Base-by-base conservation (phyloP, 345 rosid genomes). In the Adansonia digitata region DNA sequence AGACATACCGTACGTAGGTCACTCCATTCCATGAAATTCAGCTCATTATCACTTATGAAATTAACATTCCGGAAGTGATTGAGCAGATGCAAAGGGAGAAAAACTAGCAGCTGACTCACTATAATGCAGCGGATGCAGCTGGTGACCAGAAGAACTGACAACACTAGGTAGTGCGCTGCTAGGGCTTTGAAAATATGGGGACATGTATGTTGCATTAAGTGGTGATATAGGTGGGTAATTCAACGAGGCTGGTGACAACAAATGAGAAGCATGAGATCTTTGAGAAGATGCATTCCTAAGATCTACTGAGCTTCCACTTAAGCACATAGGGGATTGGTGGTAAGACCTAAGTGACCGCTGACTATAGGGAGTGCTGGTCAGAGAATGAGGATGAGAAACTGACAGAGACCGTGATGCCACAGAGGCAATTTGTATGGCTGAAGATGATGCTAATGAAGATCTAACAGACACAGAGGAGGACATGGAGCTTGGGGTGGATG, bases 81-180 rank as follows among this genome's bases (percentile, higher is more conserved):
- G 91, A 43, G 99, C 91, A n/a, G 99, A 95, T 45, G 92, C 92
- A 74, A 83, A 91, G 0, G 99, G 97, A 35, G 98, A 91, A 87
- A 92, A 88, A 69, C 91, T 95, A 63, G 97, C 85, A 8, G 92
- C 92, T 14, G 99, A 95, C 75, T 88, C 97, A 45, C 93, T 95
- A 66, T 63, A 86, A 71, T 77, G 98, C 43, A 92, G 84, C 2
- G 90, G 88, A 79, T 74, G 85, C 17, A 42, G 79, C 56, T 49
- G 90, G 80, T 80, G 80, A 82, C 91, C 80, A 7, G 94, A 84
- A 37, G 97, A 90, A 48, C 90, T 78, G 17, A 82, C 20, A n/a
- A 86, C 40, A 77, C 78, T 82, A 15, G 90, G 85, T 1, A 98
- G 88, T 0, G 88, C 92, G 20, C 85, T 84, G 86, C 91, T 89